Percentiles rank a stretch among this genome's conserved stretches.
Conservation (phyloP, 306 rosid species). For the Quercus variabilis region DNA sequence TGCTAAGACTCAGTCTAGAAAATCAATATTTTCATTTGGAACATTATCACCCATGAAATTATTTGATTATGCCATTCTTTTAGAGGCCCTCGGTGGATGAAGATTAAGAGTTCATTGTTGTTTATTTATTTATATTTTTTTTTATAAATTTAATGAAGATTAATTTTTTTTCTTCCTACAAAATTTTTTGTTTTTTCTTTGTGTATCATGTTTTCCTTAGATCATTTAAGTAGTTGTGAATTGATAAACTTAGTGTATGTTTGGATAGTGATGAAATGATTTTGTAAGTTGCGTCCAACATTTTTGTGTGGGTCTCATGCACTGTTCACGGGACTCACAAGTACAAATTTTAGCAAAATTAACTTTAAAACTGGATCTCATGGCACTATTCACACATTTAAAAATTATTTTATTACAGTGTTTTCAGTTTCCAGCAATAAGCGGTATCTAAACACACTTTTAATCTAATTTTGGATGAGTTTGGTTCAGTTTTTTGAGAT, state of each 20-base stretch:
- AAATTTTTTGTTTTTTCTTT: not conserved
- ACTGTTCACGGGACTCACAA: rapidly evolving
- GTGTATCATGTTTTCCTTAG: not conserved
- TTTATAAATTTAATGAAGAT: not conserved
- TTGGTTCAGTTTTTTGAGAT: too few species aligned
- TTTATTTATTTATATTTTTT: not conserved
- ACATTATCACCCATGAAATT: not conserved
- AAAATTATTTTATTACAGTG: too few species aligned
- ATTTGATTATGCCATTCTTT: not conserved
- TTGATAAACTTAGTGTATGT: too few species aligned
- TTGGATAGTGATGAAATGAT: too few species aligned
- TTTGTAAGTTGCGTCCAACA: too few species aligned
- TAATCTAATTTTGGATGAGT: too few species aligned
- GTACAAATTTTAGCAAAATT: too few species aligned
- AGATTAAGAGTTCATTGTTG: not conserved
- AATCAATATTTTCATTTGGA: not conserved
- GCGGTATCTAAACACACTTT: rapidly evolving
- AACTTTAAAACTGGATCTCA: too few species aligned
- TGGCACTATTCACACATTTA: too few species aligned
- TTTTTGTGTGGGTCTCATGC: too few species aligned
- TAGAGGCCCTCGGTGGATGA: not conserved
- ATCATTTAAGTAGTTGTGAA: too few species aligned
- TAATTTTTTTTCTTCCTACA: not conserved
- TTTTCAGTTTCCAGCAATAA: too few species aligned
- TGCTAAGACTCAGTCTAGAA: not conserved